Conservation (phyloP, 1,284 basidiomycete species). For the Microbotryum intermedium region DNA sequence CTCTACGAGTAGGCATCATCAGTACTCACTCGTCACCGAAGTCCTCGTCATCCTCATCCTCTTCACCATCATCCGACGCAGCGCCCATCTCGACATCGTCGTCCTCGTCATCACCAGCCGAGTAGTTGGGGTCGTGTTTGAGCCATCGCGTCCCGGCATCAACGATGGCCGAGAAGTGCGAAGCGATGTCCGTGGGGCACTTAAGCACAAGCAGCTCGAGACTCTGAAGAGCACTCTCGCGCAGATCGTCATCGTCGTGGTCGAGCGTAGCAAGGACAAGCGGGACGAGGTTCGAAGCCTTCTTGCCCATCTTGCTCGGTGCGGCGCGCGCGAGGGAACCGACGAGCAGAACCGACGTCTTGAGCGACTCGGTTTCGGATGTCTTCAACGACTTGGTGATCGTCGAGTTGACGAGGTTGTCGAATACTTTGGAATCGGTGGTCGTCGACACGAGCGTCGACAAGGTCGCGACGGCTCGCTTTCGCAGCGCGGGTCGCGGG, state of each 20-base stretch:
- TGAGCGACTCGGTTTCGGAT: constrained; percentile 53
- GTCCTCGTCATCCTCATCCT: constrained; percentile 58
- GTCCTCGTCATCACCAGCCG: constrained; percentile 60
- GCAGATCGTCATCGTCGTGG: constrained; percentile 67
- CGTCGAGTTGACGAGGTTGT: constrained; percentile 5
- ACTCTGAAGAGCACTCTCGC: constrained; percentile 67
- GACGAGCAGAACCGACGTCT: constrained; percentile 70
- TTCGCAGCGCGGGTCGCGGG: constrained; percentile 71
- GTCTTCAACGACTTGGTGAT: constrained; percentile 13
- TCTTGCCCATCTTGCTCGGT: constrained; percentile 54
- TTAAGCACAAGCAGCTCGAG: constrained; percentile 73
- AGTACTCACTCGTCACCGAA: constrained; percentile 59
- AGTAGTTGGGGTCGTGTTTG: constrained; percentile 87
- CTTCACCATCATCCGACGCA: constrained; percentile 39
- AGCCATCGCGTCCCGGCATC: constrained; percentile 53
- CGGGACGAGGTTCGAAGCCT: constrained; percentile 55
- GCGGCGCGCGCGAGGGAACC: constrained; percentile 61
- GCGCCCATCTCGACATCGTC: constrained; percentile 45
- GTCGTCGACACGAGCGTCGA: constrained; percentile 17
- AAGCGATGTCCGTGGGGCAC: constrained; percentile 70
- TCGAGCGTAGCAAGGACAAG: constrained; percentile 58
- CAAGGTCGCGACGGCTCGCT: constrained; percentile 77
- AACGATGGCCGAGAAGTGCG: constrained; percentile 61
- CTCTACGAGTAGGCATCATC: constrained; percentile 3
- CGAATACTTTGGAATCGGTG: constrained; percentile 5